A percentile compares a stretch with the other conserved stretches of the same genome.
These are phyloP conservation scores for Carex sylvatica DNA, from an alignment of 202 grass and related monocot species.

Conservation along the genomic window DNA sequence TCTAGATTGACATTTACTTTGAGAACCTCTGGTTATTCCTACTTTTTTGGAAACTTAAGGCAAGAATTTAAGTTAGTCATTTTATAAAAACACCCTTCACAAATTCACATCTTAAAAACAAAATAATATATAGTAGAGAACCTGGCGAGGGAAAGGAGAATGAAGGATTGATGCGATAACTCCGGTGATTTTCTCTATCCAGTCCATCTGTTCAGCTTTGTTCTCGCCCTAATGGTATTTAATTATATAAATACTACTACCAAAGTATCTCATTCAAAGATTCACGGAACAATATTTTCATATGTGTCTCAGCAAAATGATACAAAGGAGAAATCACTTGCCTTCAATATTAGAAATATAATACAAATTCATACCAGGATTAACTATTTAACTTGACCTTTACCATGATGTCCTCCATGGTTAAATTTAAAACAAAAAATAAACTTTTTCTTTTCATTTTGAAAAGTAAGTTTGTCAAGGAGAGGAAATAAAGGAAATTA, in stretches of 20 bases:
- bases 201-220: conserved; percentile 78
- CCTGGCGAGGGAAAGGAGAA: conserved; percentile 61
- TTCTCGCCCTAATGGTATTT: conserved; percentile 58
- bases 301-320: background rate
- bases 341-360: background rate
- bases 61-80: background rate
- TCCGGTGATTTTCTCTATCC: conserved; percentile 93
- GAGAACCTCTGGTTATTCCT: background rate
- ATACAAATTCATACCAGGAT: background rate
- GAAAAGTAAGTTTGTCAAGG: background rate
- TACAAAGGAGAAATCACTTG: background rate
- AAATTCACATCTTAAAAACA: background rate
- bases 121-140: conserved; percentile 13
- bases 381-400: background rate
- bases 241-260: background rate
- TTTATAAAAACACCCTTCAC: background rate
- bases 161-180: conserved; percentile 95
- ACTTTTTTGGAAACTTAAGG: background rate
- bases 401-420: background rate
- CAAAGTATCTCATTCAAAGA: background rate
- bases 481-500: conserved; percentile 24
- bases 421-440: background rate
- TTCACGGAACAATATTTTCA: background rate
- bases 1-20: background rate
- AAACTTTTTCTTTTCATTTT: background rate